phyloP scores from a whole-genome alignment of 305 asterid species.

The Rubia occidens region DNA sequence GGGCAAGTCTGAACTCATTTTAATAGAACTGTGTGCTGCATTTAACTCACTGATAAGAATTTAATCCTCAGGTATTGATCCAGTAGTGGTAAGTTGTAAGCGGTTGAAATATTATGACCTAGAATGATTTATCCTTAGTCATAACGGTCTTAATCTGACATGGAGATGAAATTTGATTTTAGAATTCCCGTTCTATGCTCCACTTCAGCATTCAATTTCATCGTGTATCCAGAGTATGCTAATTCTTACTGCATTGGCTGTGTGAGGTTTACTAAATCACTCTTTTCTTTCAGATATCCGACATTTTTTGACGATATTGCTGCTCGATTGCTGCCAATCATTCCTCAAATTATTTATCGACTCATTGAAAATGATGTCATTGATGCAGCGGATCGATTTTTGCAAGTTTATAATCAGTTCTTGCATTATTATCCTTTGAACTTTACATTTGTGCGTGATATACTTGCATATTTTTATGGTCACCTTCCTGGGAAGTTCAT shows the following conservation, averaged over 20 bases:
- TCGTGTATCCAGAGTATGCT: not conserved
- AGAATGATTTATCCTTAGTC: not conserved
- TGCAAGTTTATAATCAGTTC: conserved; percentile 67
- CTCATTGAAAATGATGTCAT: conserved; percentile 80
- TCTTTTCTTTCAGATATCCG: conserved; percentile 59
- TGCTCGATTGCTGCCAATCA: conserved; percentile 88
- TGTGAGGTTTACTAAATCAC: conserved; percentile 10
- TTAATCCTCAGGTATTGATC: not conserved
- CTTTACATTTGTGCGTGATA: conserved; percentile 94
- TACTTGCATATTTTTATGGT: conserved; percentile 93
- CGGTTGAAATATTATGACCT: not conserved
- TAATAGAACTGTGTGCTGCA: not conserved
- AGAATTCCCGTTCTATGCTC: not conserved
- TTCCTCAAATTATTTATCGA: conserved; percentile 80
- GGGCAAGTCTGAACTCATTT: not conserved
- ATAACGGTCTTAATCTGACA: not conserved
- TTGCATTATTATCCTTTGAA: conserved; percentile 86
- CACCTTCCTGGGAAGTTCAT: conserved; percentile 90
- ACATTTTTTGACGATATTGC: conserved; percentile 95
- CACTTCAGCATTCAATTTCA: not conserved
- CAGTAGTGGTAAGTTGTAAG: not conserved
- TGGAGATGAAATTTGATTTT: not conserved
- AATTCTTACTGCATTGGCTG: not conserved
- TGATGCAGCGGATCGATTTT: conserved; percentile 91
- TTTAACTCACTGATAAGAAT: not conserved